A percentile compares a stretch with the other conserved stretches of the same genome.
phyloP scores from a whole-genome alignment of 73 alveolate genomes.

The Stentor roeselii region DNA sequence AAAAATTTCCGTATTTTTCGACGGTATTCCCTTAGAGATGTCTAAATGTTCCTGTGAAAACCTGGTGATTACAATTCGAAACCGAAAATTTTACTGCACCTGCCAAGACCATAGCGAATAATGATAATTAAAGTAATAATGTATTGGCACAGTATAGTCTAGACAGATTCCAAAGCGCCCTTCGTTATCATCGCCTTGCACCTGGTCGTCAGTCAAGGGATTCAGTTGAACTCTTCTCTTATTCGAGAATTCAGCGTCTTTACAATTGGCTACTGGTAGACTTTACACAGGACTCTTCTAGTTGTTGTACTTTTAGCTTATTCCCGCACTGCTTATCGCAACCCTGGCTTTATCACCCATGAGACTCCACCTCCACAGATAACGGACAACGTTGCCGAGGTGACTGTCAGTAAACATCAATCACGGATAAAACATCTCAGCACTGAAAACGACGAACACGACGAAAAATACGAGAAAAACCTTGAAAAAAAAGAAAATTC shows the following conservation, averaged over 20 bases:
- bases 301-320: neutral
- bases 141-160: constrained; percentile 13
- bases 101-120: no score
- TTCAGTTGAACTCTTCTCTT: neutral
- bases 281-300: neutral
- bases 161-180: constrained; percentile 9
- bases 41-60: no score
- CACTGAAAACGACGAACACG: constrained; percentile 19
- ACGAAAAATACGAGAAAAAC: neutral
- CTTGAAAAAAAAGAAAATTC: neutral
- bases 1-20: no score
- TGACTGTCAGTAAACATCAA: neutral
- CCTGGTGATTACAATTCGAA: no score
- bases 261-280: constrained; percentile 1
- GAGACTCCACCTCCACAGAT: neutral
- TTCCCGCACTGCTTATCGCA: neutral
- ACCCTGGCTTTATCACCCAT: constrained; percentile 18
- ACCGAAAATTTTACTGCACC: no score
- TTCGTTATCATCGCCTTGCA: neutral
- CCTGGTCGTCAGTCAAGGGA: neutral
- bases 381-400: neutral
- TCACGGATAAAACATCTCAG: neutral
- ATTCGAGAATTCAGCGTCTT: neutral
- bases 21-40: no score
- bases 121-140: neutral